Evolutionary conservation across 805 yeast genomes (phyloP).

Genomic region (Saccharomyces paradoxus): DNA sequence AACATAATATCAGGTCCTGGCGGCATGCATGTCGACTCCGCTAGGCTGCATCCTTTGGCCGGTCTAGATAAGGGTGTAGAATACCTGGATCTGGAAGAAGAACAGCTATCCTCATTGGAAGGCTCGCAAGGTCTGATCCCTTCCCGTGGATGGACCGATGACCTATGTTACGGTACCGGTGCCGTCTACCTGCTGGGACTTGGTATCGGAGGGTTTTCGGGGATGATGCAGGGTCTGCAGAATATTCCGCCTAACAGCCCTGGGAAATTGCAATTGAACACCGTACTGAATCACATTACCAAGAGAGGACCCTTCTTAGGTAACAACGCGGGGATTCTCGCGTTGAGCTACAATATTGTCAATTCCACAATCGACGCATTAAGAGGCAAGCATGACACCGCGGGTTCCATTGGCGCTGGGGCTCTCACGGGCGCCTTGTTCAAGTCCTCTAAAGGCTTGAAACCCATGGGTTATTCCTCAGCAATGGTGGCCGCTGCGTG

Average conservation of each 20-base stretch:
- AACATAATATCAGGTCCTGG: constrained; percentile 53
- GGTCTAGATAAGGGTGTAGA: constrained; percentile 86
- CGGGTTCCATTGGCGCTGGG: constrained; percentile 81
- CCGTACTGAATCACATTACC: constrained; percentile 84
- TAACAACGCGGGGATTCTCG: constrained; percentile 90
- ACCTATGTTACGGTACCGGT: constrained; percentile 96
- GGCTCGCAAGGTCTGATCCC: constrained; percentile 89
- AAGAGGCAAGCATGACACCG: constrained; percentile 84
- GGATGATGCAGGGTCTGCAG: constrained; percentile 77
- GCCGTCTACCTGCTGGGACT: constrained; percentile 81
- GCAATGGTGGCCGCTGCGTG: constrained; percentile 84
- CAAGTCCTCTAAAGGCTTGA: constrained; percentile 74
- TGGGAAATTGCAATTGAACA: constrained; percentile 76
- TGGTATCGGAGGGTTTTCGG: constrained; percentile 84
- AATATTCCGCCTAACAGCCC: constrained; percentile 70
- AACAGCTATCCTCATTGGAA: constrained; percentile 62
- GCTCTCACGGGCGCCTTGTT: constrained; percentile 87
- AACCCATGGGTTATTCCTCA: constrained; percentile 82
- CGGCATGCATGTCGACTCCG: constrained; percentile 46
- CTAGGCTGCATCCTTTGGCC: constrained; percentile 82
- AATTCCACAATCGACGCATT: constrained; percentile 70
- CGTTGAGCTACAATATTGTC: constrained; percentile 77
- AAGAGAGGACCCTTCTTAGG: constrained; percentile 95
- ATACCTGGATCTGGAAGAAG: constrained; percentile 83
- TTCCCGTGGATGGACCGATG: constrained; percentile 96